Evolutionary conservation across 805 yeast species (phyloP), one percentile per base, ranked within the genome.

Genomic region (Candida verbasci): DNA sequence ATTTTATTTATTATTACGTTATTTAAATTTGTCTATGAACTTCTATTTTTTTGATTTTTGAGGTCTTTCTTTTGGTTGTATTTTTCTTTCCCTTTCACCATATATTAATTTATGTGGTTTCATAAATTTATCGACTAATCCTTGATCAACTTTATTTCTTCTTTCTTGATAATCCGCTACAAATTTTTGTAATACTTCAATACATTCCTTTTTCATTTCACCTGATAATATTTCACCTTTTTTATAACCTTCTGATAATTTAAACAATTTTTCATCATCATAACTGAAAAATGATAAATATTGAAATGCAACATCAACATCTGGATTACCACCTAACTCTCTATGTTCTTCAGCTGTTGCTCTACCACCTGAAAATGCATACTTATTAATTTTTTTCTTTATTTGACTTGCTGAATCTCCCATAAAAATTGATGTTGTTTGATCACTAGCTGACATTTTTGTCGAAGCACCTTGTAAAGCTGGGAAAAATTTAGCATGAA

Each of bases 401-500:
- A 93, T 85, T 66, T 86, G 88, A 56, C 86, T 86, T 34, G 94
- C 78, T 2, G 96, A 86, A 60, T 93, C 98, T 40, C 88, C 89
- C 93, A 93, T 83, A 68, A 82, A 93, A 47, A 93, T 88, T 6
- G 98, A 93, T 26, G 91, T 76, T 39, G 86, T 81, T 44, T 85
- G 87, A 59, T 85, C 93, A 9, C 93, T 81, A 4, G 98, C 97
- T 43, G 95, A 83, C 98, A 93, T 93, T 68, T 93, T 93, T 26
- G 97, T 85, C 11, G 88, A 75, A 4, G 97, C 82, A 37, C 98
- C 98, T 70, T 93, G 97, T 49, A 91, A 68, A 37, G 98, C 97
- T 30, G 98, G 98, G 84, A 93, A 93, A 64, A 93, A 93, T 62
- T 86, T 83, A 37, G 98, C 81, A 63, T 93, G 97, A 45, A 93